Evolutionary conservation across 805 yeast genomes (phyloP).

Genomic region (Ogataea angusta): DNA sequence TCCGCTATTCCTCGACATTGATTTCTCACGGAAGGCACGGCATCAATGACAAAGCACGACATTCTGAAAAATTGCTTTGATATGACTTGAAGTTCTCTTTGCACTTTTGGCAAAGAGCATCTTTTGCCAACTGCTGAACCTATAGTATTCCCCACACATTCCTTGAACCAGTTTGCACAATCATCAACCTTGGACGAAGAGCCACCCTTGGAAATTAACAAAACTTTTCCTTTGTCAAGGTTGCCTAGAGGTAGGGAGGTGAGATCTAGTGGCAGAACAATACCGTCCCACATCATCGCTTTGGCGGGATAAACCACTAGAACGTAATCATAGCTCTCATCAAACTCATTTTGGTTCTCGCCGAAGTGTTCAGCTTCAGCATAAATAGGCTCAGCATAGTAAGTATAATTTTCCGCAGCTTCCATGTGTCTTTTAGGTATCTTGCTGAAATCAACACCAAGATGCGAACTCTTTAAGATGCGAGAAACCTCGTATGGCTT

Average conservation of each 20-base stretch:
- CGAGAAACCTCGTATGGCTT: constrained; percentile 42
- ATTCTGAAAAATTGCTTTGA: constrained; percentile 66
- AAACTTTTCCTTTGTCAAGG: constrained; percentile 62
- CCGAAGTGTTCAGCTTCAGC: constrained; percentile 6
- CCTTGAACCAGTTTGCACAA: constrained; percentile 55
- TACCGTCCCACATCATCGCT: constrained; percentile 90
- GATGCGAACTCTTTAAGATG: constrained; percentile 43
- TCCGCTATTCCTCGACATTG: constrained; percentile 58
- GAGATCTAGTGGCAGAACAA: constrained; percentile 54
- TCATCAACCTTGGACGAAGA: constrained; percentile 49
- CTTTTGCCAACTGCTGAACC: constrained; percentile 55
- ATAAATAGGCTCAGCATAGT: constrained; percentile 16
- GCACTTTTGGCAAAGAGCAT: constrained; percentile 70
- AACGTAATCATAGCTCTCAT: constrained; percentile 49
- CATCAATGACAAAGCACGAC: constrained; percentile 60
- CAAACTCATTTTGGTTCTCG: constrained; percentile 11
- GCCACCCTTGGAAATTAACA: constrained; percentile 71
- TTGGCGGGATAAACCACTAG: constrained; percentile 74
- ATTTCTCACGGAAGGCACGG: constrained; percentile 48
- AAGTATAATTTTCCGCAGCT: constrained; percentile 29
- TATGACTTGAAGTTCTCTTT: constrained; percentile 64
- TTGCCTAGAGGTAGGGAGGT: constrained; percentile 49
- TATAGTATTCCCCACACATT: constrained; percentile 53
- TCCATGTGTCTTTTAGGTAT: constrained; percentile 33
- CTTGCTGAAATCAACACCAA: constrained; percentile 48